These are phyloP conservation scores for Amauroascus verrucosus DNA, from an alignment of 2,329 filamentous ascomycete genomes.

Conservation along the genomic window DNA sequence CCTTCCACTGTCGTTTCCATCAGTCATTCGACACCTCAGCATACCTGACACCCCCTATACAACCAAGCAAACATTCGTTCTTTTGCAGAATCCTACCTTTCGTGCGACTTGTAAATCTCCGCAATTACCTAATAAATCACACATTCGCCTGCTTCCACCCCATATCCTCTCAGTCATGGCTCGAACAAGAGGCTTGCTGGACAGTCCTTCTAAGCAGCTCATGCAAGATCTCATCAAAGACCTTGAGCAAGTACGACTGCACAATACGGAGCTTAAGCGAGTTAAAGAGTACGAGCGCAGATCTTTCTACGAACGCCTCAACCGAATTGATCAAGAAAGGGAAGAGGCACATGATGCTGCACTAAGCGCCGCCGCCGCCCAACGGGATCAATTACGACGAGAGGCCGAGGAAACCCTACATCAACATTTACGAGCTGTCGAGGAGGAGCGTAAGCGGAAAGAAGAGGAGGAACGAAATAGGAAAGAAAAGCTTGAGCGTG, in stretches of 20 bases:
- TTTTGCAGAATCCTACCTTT: neutral
- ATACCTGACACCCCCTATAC: neutral
- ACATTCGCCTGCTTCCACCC: neutral
- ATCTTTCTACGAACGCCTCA: conserved; percentile 48
- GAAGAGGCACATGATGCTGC: conserved; percentile 55
- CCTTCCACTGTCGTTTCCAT: neutral
- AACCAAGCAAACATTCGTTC: neutral
- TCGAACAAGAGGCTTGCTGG: conserved; percentile 21
- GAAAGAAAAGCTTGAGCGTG: conserved; percentile 31
- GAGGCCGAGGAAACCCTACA: conserved; percentile 46
- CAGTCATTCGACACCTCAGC: neutral
- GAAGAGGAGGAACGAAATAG: conserved; percentile 26
- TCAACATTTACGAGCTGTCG: conserved; percentile 35
- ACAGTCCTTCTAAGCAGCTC: conserved; percentile 34
- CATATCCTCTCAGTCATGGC: conserved; percentile 20
- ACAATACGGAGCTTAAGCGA: conserved; percentile 35
- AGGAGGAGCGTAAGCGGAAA: conserved; percentile 31
- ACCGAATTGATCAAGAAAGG: conserved; percentile 52
- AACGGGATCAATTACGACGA: conserved; percentile 55
- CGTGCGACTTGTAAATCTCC: neutral
- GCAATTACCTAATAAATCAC: neutral
- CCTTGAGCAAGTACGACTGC: conserved; percentile 33
- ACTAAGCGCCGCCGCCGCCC: conserved; percentile 53
- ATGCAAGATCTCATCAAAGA: conserved; percentile 33
- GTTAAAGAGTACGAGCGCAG: conserved; percentile 36